Percentiles rank a stretch among this genome's conserved stretches.
Evolutionary conservation across 1,284 basidiomycete species (phyloP).

Genomic region (Microbotryomycetes sp.): DNA sequence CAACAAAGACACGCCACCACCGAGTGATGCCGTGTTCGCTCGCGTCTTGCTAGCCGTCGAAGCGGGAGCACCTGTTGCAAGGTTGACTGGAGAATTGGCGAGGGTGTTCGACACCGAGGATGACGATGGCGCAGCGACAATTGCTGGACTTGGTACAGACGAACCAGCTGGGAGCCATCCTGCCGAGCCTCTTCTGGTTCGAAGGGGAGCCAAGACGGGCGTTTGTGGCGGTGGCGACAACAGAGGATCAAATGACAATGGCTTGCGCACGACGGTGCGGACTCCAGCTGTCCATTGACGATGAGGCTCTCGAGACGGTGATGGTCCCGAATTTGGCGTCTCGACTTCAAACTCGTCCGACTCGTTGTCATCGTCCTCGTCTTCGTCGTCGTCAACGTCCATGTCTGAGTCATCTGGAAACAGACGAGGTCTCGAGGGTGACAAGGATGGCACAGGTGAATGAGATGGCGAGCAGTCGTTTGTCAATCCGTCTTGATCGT

Average conservation of each 20-base stretch:
- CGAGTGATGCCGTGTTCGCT: background rate
- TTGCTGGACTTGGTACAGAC: background rate
- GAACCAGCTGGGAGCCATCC: background rate
- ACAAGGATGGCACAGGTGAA: background rate
- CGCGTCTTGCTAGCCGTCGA: too few relatives aligned
- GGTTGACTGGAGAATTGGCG: too few relatives aligned
- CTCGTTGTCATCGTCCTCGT: background rate
- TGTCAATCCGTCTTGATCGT: background rate
- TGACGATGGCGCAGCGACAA: background rate
- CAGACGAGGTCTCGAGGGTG: background rate
- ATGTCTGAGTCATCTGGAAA: background rate
- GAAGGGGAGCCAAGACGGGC: background rate
- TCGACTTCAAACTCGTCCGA: background rate
- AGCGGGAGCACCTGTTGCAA: too few relatives aligned
- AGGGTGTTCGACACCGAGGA: too few relatives aligned
- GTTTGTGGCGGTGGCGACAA: background rate
- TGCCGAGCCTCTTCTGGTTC: background rate
- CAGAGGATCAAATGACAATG: background rate
- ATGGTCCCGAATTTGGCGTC: background rate
- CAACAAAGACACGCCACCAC: slow-evolving; percentile 23
- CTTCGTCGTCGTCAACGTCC: background rate
- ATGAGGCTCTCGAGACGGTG: background rate
- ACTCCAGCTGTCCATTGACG: background rate
- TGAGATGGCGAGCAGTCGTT: background rate
- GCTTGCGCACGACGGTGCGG: background rate